Percentiles rank a stretch among this genome's conserved stretches.
Conservation (phyloP, 139 green algal species). For the Deuterostichococcus epilithicus region DNA sequence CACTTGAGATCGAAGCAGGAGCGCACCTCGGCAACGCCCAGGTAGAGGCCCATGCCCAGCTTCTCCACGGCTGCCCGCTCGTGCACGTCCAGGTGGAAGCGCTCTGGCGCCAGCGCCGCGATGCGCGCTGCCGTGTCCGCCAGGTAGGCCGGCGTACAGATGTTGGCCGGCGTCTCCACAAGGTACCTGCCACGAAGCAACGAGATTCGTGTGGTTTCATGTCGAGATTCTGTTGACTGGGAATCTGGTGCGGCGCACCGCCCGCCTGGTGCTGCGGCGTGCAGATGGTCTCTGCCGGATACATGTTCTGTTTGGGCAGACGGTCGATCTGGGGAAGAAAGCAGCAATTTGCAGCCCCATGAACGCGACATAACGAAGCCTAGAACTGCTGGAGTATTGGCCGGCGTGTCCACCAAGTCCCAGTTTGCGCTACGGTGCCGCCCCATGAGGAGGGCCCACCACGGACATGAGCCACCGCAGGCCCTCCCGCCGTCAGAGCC, state of each 20-base stretch:
- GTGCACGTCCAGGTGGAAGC: constrained; percentile 64
- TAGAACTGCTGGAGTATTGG: too few relatives aligned
- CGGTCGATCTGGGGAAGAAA: too few relatives aligned
- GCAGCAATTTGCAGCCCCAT: too few relatives aligned
- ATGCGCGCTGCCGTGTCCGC: constrained; percentile 67
- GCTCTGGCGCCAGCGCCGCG: constrained; percentile 43
- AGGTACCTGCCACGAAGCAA: constrained; percentile 62
- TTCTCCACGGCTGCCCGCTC: constrained; percentile 86
- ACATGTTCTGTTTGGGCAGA: too few relatives aligned
- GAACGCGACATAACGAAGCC: too few relatives aligned
- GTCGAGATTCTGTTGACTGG: neutral
- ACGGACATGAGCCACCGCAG: too few relatives aligned
- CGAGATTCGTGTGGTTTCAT: neutral
- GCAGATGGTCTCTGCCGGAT: too few relatives aligned
- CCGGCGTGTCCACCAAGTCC: too few relatives aligned
- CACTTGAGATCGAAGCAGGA: constrained; percentile 64
- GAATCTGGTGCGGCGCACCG: constrained; percentile 13
- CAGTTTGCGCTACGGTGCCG: too few relatives aligned
- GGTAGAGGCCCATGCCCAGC: constrained; percentile 91
- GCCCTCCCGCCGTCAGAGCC: too few relatives aligned
- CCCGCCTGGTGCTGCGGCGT: neutral
- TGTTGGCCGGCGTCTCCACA: constrained; percentile 92
- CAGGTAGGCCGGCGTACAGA: constrained; percentile 86
- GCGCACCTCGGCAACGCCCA: constrained; percentile 86
- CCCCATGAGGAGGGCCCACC: too few relatives aligned